Percentiles rank a stretch among this genome's conserved stretches.
phyloP scores from a whole-genome alignment of 2,329 filamentous ascomycete genomes.

The Orbilia brochopaga region DNA sequence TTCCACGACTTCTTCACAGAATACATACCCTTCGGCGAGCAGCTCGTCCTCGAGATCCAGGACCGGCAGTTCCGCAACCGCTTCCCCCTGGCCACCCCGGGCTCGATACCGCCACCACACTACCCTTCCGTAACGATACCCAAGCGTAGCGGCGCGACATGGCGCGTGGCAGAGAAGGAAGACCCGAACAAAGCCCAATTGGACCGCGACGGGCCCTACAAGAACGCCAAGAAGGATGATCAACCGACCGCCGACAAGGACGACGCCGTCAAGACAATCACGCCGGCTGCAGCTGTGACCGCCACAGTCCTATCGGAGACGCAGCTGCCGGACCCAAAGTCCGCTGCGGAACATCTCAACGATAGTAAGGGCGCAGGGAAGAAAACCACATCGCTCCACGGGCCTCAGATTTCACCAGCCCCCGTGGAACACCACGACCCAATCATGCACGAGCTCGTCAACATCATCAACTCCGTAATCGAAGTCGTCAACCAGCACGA shows the following conservation, averaged over 20 bases:
- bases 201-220: conserved; percentile 53
- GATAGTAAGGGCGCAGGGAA: not conserved
- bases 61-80: conserved; percentile 90
- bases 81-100: conserved; percentile 67
- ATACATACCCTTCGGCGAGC: conserved; percentile 92
- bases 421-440: conserved; percentile 73
- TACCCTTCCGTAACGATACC: conserved; percentile 53
- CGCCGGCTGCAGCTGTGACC: conserved; percentile 18
- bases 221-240: conserved; percentile 52
- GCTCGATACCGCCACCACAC: conserved; percentile 60
- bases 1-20: conserved; percentile 99
- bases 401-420: conserved; percentile 22
- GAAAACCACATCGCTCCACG: conserved; percentile 10
- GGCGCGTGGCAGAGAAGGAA: conserved; percentile 52
- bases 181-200: conserved; percentile 51
- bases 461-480: conserved; percentile 95
- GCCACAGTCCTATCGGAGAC: conserved; percentile 20
- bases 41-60: conserved; percentile 92
- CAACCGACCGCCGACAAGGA: not conserved
- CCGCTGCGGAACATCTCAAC: conserved; percentile 16
- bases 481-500: conserved; percentile 80
- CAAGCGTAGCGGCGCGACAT: conserved; percentile 53
- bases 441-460: conserved; percentile 88
- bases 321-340: conserved; percentile 18
- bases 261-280: conserved; percentile 14